These are phyloP conservation scores for Chalciporus sp. DNA, from an alignment of 1,284 basidiomycete genomes.

Conservation along the genomic window DNA sequence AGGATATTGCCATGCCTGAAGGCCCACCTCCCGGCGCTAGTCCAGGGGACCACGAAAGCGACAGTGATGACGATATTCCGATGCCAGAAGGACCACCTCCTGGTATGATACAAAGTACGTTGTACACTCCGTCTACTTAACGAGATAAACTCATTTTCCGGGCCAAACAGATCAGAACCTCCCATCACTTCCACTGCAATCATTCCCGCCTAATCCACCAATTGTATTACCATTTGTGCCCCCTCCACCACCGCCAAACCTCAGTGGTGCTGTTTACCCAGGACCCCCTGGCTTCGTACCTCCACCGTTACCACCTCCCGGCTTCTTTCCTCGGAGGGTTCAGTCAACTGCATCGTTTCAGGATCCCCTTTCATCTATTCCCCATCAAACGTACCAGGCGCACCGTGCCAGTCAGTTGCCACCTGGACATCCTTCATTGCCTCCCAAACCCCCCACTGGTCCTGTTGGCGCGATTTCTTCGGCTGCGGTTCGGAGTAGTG, in stretches of 20 bases:
- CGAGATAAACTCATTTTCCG: slow-evolving; percentile 13
- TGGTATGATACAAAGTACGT: slow-evolving; percentile 20
- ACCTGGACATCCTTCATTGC: slow-evolving; percentile 40
- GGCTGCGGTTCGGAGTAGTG: slow-evolving; percentile 45
- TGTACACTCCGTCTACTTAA: slow-evolving; percentile 2
- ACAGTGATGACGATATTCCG: slow-evolving; percentile 79
- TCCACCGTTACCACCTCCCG: slow-evolving; percentile 33
- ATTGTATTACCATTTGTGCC: slow-evolving; percentile 31
- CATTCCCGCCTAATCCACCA: slow-evolving; percentile 4
- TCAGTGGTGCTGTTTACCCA: slow-evolving; percentile 19
- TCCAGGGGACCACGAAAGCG: slow-evolving; percentile 41
- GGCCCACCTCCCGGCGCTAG: slow-evolving; percentile 61
- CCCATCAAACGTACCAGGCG: slow-evolving; percentile 68
- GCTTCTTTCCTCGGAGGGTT: slow-evolving; percentile 51
- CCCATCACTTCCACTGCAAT: slow-evolving; percentile 36
- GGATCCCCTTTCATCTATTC: slow-evolving; percentile 63
- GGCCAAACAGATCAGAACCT: slow-evolving; percentile 21
- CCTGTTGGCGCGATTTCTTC: slow-evolving; percentile 43
- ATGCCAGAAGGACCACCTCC: slow-evolving; percentile 87
- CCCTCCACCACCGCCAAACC: slow-evolving; percentile 21
- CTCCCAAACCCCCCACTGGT: slow-evolving; percentile 41
- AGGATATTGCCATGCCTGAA: slow-evolving; percentile 71
- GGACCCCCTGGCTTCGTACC: slow-evolving; percentile 34
- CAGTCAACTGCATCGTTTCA: slow-evolving; percentile 55
- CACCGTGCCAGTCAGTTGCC: slow-evolving; percentile 44